phyloP scores from a whole-genome alignment of 495 filamentous ascomycete species.

The Collariella sp. region DNA sequence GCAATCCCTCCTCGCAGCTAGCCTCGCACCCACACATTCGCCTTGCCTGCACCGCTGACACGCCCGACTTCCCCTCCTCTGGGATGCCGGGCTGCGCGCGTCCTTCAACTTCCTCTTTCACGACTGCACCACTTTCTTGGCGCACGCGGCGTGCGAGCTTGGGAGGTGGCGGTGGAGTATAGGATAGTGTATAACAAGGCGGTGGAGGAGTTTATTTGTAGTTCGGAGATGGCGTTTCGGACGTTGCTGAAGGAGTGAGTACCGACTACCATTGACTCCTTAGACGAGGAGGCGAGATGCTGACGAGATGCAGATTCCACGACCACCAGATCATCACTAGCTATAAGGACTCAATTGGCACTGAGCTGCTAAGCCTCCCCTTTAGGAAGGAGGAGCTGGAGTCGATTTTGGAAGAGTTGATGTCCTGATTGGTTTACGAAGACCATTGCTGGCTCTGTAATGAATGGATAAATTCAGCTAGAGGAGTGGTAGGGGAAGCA shows the following conservation, averaged over 20 bases:
- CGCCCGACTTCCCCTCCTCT: slow-evolving; percentile 79
- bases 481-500: no score
- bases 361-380: slow-evolving; percentile 77
- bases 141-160: slow-evolving; percentile 57
- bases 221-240: slow-evolving; percentile 90
- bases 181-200: slow-evolving; percentile 87
- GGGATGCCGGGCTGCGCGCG: slow-evolving; percentile 73
- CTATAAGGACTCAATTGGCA: slow-evolving; percentile 73
- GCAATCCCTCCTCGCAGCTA: slow-evolving; percentile 65
- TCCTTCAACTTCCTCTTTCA: slow-evolving; percentile 84
- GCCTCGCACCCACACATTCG: slow-evolving; percentile 64
- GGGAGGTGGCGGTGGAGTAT: slow-evolving; percentile 70
- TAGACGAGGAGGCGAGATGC: not conserved
- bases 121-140: slow-evolving; percentile 82
- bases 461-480: no score
- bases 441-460: no score
- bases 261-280: not conserved
- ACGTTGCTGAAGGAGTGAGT: slow-evolving; percentile 84
- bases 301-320: slow-evolving; percentile 56
- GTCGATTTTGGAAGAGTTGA: slow-evolving; percentile 76
- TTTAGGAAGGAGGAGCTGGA: slow-evolving; percentile 85
- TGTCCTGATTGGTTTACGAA: slow-evolving; percentile 30
- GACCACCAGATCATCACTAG: slow-evolving; percentile 95
- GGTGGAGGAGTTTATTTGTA: slow-evolving; percentile 92
- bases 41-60: slow-evolving; percentile 75